phyloP scores from a whole-genome alignment of 2,329 filamentous ascomycete genomes.

The Pseudocercospora musae region DNA sequence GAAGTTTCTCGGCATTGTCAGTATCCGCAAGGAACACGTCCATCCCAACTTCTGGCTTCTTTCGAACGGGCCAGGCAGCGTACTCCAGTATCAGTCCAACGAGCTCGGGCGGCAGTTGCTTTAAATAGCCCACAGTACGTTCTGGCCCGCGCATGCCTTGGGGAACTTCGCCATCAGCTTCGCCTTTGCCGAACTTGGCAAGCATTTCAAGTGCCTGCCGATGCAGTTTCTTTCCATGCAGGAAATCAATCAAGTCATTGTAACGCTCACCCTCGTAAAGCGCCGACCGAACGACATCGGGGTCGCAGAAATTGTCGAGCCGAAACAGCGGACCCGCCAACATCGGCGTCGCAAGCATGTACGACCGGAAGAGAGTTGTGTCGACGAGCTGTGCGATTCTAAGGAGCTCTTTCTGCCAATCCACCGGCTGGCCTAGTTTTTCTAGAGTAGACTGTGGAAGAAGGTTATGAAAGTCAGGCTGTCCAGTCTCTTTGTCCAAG shows the following conservation, averaged over 20 bases:
- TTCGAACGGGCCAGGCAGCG: conserved; percentile 78
- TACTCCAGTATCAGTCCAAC: conserved; percentile 91
- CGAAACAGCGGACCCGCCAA: conserved; percentile 88
- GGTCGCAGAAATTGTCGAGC: conserved; percentile 95
- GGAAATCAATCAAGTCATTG: conserved; percentile 93
- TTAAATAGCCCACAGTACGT: conserved; percentile 84
- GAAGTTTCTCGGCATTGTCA: conserved; percentile 88
- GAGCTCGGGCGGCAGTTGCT: conserved; percentile 79
- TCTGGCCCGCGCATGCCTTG: conserved; percentile 71
- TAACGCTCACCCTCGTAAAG: conserved; percentile 84
- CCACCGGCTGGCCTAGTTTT: conserved; percentile 39
- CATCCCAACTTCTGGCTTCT: conserved; percentile 74
- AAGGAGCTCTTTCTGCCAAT: conserved; percentile 69
- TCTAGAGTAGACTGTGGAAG: conserved; percentile 28
- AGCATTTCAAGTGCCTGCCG: conserved; percentile 80
- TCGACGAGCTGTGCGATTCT: conserved; percentile 82
- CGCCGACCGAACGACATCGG: conserved; percentile 89
- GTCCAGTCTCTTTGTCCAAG: conserved; percentile 41
- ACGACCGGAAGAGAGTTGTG: conserved; percentile 88
- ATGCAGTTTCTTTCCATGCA: conserved; percentile 92
- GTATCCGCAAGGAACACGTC: conserved; percentile 91
- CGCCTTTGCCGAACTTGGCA: conserved; percentile 68
- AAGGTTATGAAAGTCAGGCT: conserved; percentile 45
- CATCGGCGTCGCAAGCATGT: conserved; percentile 87
- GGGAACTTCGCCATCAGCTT: conserved; percentile 45